Evolutionary conservation across 306 rosid species (phyloP).

Genomic region (Gastrolobium bilobum): DNA sequence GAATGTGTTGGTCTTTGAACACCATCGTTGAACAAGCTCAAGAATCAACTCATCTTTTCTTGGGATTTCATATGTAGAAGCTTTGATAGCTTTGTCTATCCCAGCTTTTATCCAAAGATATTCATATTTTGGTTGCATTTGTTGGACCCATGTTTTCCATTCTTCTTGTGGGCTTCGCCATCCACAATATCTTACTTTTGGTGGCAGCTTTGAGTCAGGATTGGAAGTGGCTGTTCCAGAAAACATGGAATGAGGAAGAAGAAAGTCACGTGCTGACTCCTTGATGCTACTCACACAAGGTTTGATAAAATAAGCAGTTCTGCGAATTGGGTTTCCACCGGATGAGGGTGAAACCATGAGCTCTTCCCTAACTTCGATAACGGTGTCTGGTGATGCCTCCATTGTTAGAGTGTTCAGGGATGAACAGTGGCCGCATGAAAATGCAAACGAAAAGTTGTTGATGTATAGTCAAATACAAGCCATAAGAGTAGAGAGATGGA

Average conservation of each 20-base stretch:
- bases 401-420: not conserved
- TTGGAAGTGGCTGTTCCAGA: not conserved
- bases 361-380: slow-evolving; percentile 48
- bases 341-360: slow-evolving; percentile 51
- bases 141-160: slow-evolving; percentile 52
- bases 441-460: no score
- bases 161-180: slow-evolving; percentile 43
- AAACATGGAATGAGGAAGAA: slow-evolving; percentile 11
- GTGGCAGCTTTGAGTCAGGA: not conserved
- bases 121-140: slow-evolving; percentile 40
- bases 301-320: slow-evolving; percentile 51
- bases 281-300: slow-evolving; percentile 29
- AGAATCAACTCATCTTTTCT: slow-evolving; percentile 47
- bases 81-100: slow-evolving; percentile 61
- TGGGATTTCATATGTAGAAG: slow-evolving; percentile 50
- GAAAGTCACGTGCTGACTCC: not conserved
- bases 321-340: slow-evolving; percentile 8
- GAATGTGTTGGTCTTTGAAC: slow-evolving; percentile 55
- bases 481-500: no score
- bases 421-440: no score
- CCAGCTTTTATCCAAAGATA: slow-evolving; percentile 53
- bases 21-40: slow-evolving; percentile 56
- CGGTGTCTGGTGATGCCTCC: slow-evolving; percentile 12
- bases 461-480: no score
- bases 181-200: slow-evolving; percentile 34